Evolutionary conservation across 2,329 filamentous ascomycete genomes (phyloP), one percentile per base, ranked within the genome.

Genomic region (Fusarium cicatricum): DNA sequence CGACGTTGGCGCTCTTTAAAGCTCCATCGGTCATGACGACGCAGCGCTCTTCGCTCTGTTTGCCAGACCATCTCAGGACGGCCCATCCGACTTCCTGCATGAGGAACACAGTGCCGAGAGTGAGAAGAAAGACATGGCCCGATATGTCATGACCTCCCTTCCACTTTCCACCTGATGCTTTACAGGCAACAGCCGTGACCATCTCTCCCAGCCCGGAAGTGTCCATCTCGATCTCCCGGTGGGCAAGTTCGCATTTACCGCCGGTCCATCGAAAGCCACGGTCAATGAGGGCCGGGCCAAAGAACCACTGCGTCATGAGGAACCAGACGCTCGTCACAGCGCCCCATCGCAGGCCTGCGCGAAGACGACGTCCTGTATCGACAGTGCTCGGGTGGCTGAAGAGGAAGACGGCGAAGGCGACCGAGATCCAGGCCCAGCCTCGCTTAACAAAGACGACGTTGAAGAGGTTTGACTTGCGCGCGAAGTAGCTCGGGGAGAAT

Each of bases 111-210:
- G 89, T 94, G 4, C 91, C 91, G 36, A 97, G 79, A 7, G 96
- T 92, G 42, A 99, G 82, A 77, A 99, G 78, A 70, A 99, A 97
- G 4, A 97, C 92, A 75, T 98, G 95, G 0, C 95, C 95, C 58
- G 90, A 95, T 66, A 99, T 94, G 75, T 99, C 95, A 75, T 98
- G 92, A 0, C 95, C 95, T n/a, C 95, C 95, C 53, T 81, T 85
- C 95, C 95, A 99, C 49, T 81, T 79, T 0, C 95, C 94, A 7
- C 94, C 94, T 0, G 87, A 85, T 4, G 88, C 82, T 77, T 91
- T 95, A 72, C 95, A 99, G 37, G 91, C 90, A 5, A 89, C 86
- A 1, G 89, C 87, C 1, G 90, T 94, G 37, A 92, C 77, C 57
- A 88, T 79, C 44, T 82, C 75, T 33, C 73, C 76, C 55, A 79